A percentile compares a stretch with the other conserved stretches of the same genome.
Conservation (phyloP, 1,284 basidiomycete genomes). For the Phylloboletellus chloephorus region DNA sequence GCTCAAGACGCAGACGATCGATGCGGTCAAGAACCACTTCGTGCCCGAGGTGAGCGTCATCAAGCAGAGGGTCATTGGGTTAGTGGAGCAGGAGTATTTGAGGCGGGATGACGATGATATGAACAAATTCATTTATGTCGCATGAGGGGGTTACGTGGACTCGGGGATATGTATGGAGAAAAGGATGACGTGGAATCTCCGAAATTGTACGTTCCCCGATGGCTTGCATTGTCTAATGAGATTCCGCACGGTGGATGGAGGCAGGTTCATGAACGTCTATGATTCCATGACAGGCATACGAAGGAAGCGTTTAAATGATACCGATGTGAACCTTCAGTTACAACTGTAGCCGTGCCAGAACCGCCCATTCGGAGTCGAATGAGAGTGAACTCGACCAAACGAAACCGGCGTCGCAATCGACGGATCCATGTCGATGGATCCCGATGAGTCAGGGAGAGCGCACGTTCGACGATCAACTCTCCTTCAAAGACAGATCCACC, state of each 20-base stretch:
- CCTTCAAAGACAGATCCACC: constrained; percentile 13
- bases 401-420: neutral
- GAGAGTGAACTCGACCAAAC: neutral
- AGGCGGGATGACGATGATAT: constrained; percentile 67
- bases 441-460: neutral
- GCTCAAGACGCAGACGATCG: constrained; percentile 73
- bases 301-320: neutral
- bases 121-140: constrained; percentile 74
- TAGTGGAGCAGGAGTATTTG: constrained; percentile 87
- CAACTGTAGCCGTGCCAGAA: neutral
- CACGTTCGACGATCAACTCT: neutral
- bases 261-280: neutral
- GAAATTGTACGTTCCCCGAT: too few species aligned
- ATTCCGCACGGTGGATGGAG: too few species aligned
- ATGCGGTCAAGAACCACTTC: constrained; percentile 77
- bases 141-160: constrained; percentile 35
- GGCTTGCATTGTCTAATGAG: too few species aligned
- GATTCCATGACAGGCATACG: neutral
- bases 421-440: neutral
- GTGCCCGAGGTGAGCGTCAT: constrained; percentile 69
- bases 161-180: neutral
- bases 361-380: neutral
- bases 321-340: neutral
- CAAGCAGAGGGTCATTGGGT: constrained; percentile 75
- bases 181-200: too few species aligned